Conservation (phyloP, 2,329 filamentous ascomycete species). For the Leptographium galeiforme region DNA sequence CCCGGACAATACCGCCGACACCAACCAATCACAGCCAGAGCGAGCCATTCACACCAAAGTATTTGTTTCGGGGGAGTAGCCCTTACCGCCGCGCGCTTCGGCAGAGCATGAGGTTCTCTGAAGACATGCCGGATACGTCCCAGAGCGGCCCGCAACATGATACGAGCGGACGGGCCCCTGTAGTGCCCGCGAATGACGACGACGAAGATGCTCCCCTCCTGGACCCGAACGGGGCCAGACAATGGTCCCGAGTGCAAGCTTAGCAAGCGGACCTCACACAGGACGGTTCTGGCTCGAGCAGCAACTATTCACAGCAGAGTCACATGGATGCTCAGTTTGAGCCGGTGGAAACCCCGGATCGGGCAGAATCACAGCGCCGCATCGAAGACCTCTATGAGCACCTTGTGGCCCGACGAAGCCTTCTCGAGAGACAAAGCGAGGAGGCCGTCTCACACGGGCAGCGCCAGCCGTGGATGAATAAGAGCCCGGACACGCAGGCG, state of each 20-base stretch:
- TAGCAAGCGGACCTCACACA: slow-evolving; percentile 10
- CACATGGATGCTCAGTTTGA: neutral
- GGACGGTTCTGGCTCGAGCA: slow-evolving; percentile 5
- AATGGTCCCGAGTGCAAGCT: slow-evolving; percentile 12
- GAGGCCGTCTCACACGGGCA: slow-evolving; percentile 8
- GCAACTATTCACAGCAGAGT: slow-evolving; percentile 1
- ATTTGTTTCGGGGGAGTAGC: slow-evolving; percentile 40
- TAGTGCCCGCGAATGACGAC: neutral
- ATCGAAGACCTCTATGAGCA: neutral
- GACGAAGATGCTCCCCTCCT: slow-evolving; percentile 8
- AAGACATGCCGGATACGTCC: slow-evolving; percentile 9
- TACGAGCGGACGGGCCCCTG: neutral
- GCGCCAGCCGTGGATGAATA: slow-evolving; percentile 6
- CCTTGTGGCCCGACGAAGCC: neutral
- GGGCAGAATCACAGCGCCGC: too few relatives aligned
- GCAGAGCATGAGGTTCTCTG: slow-evolving; percentile 27
- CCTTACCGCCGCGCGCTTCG: slow-evolving; percentile 40
- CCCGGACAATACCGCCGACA: neutral
- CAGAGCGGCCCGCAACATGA: neutral
- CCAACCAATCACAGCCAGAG: slow-evolving; percentile 5
- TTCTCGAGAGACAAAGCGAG: slow-evolving; percentile 5
- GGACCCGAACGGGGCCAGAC: slow-evolving; percentile 1
- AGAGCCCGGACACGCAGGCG: neutral
- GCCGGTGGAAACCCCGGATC: neutral
- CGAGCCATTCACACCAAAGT: slow-evolving; percentile 10